Evolutionary conservation across 129 eudicot species (phyloP), one percentile per base, ranked within the genome.

Genomic region (Ambrosia trifida): DNA sequence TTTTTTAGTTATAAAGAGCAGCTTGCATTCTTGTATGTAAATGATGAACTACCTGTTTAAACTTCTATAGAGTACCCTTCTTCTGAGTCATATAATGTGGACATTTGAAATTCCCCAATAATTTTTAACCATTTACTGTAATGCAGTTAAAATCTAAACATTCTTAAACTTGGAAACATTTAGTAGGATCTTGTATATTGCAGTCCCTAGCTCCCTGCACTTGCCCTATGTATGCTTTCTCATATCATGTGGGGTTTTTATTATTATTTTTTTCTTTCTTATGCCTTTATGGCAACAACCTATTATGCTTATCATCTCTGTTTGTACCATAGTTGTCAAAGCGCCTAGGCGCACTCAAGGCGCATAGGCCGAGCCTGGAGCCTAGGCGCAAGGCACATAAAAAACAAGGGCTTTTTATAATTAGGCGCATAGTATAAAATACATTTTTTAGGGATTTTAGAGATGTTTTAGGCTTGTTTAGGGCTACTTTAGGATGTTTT

Each of bases 11-110:
- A 35, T 17, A 56, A 54, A 20, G 28, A 40, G 41, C 28, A 11
- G 75, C 75, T 54, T 54, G 52, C 41, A 36, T 49, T 53, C 53
- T 12, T 18, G n/a, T 52, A 60, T 35, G 36, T 54, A 51, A 17
- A 51, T 11, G 62, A 58, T 11, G 30, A 60, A 13, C 13, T 3
- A 7, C 6, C 36, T 54, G 36, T 38, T 54, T 57, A 28, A 70
- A 54, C 53, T 54, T 52, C 53, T 20, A 54, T 38, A 38, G 14
- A 4, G 47, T 32, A 60, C 44, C 4, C 43, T 59, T 18, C 31
- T 30, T 11, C 4, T 30, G 11, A 59, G 65, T 19, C 62, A 51
- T 53, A 44, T 58, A 45, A 41, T 30, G 19, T 31, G 19, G 31
- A 36, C 24, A 51, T 18, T 35, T 52, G 46, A 68, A 31, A 49